Evolutionary conservation across 2,329 filamentous ascomycete species (phyloP), one percentile per base, ranked within the genome.

Genomic region (Xylariaceae sp.): DNA sequence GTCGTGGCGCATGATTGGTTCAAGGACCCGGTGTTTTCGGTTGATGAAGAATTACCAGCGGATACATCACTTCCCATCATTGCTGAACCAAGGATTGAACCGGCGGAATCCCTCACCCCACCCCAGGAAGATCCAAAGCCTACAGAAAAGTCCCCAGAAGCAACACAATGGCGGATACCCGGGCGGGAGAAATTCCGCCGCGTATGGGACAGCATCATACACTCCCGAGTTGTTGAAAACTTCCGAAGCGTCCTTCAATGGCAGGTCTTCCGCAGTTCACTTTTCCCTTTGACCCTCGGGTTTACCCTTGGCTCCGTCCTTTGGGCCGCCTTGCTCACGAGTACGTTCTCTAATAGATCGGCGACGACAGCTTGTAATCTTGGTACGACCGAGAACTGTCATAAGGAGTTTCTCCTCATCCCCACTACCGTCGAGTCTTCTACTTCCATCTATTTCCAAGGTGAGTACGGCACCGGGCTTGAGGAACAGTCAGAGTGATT

Each of bases 401-500:
- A 32, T 6, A 46, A 19, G 12, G 26, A 51, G n/a, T 10, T 50
- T 16, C 48, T 56, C 43, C 20, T 56, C 37, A n/a, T 56, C 7
- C 48, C 42, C 2, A 21, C 49, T 7, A 48, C 21, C 2, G 23
- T 56, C 18, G 16, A n/a, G 40, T 50, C 43, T 12, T 47, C 48
- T 10, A 55, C 48, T 2, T 48, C 40, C 16, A 42, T 10, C 5
- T 55, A 55, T 20, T 56, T 46, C 21, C 19, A 47, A 20, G 53
- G 53, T 37, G 14, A 37, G 32, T 16, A 37, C 12, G 32, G 14
- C 14, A 37, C 32, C 3, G 6, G 26, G n/a, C n/a, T n/a, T n/a
- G n/a, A 26, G 4, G 23, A 9, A 26, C 23, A 26, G 23, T 9
- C 23, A 26, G 9, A 9, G 23, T 4, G 23, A 9, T 26, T 26